phyloP scores from a whole-genome alignment of 306 rosid species.

The Albizia julibrissin region DNA sequence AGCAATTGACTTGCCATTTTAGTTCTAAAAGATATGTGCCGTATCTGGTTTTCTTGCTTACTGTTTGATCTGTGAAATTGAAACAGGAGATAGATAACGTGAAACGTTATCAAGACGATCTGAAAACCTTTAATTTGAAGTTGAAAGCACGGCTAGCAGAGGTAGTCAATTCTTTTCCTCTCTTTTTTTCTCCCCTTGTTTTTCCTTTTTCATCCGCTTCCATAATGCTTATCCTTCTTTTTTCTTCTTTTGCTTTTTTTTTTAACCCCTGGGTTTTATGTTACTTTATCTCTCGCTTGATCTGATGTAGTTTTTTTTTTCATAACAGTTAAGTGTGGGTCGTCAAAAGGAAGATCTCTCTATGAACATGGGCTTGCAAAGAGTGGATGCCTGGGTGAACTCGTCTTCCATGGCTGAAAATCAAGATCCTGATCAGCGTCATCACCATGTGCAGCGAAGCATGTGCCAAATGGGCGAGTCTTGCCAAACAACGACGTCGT shows the following conservation, averaged over 20 bases:
- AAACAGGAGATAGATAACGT: slow-evolving; percentile 55
- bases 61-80: slow-evolving; percentile 15
- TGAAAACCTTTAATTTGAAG: slow-evolving; percentile 39
- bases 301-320: not conserved
- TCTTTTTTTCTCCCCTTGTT: too few species aligned
- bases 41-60: not conserved
- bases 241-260: not conserved
- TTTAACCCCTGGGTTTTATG: not conserved
- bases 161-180: slow-evolving; percentile 36
- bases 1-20: slow-evolving; percentile 13
- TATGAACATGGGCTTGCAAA: not conserved
- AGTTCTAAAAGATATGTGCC: not conserved
- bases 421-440: slow-evolving; percentile 2
- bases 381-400: not conserved
- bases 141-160: slow-evolving; percentile 45
- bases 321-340: slow-evolving; percentile 36
- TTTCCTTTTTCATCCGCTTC: not conserved
- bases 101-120: slow-evolving; percentile 13
- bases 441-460: not conserved
- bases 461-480: slow-evolving; percentile 23
- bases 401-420: not conserved
- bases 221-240: not conserved
- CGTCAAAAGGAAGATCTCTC: not conserved
- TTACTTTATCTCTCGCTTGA: slow-evolving; percentile 1
- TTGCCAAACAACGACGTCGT: slow-evolving; percentile 21